Conservation (phyloP, 2,329 filamentous ascomycete genomes). For the Zopfia rhizophila region DNA sequence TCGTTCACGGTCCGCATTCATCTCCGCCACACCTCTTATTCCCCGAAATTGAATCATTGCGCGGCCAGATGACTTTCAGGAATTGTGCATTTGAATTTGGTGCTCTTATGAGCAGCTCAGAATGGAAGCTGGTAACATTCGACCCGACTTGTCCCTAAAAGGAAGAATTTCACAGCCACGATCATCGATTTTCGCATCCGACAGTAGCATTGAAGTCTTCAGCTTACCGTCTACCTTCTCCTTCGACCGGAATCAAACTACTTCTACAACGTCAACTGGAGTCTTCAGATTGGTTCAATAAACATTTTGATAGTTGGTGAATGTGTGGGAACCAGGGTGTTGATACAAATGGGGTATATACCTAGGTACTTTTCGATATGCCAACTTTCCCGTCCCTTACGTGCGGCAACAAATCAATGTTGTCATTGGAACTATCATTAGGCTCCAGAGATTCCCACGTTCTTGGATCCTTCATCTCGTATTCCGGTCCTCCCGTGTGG, state of each 20-base stretch:
- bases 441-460: constrained; percentile 18
- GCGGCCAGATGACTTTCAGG: constrained; percentile 44
- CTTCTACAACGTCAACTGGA: no score
- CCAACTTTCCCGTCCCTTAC: no score
- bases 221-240: no score
- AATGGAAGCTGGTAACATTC: constrained; percentile 24
- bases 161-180: constrained; percentile 35
- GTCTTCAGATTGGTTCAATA: no score
- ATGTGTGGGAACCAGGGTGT: no score
- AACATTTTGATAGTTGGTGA: no score
- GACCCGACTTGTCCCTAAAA: constrained; percentile 41
- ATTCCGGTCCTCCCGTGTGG: constrained; percentile 27
- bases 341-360: no score
- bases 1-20: constrained; percentile 25
- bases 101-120: constrained; percentile 25
- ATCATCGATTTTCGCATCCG: no score
- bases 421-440: constrained; percentile 32
- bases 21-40: constrained; percentile 24
- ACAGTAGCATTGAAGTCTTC: no score
- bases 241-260: no score
- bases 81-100: constrained; percentile 34
- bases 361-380: no score
- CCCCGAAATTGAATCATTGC: constrained; percentile 32
- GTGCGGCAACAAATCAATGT: no score
- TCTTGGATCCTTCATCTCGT: constrained; percentile 25